Conservation (phyloP, 495 filamentous ascomycete species). For the Xylaria longipes region DNA sequence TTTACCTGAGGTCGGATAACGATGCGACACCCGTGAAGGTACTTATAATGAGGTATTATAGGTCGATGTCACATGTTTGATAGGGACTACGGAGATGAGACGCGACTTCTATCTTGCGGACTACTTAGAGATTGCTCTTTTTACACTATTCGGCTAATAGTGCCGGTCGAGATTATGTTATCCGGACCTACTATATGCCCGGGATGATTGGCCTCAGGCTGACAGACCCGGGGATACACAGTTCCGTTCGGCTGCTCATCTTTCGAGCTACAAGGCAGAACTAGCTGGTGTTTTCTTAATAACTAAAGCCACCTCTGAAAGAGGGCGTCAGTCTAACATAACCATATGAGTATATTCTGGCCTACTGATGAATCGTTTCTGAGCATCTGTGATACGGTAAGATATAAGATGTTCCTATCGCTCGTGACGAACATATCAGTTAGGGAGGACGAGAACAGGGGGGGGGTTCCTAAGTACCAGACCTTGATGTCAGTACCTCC, state of each 20-base stretch:
- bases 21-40: background rate
- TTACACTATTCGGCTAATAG: background rate
- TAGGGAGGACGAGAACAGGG: background rate
- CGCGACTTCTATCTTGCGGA: background rate
- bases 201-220: background rate
- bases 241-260: background rate
- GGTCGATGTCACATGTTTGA: constrained; percentile 5
- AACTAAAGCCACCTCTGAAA: background rate
- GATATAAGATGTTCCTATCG: background rate
- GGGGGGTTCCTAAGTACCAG: background rate
- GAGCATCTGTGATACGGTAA: background rate
- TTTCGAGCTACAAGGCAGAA: background rate
- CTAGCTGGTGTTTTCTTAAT: background rate
- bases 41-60: background rate
- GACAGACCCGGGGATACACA: background rate
- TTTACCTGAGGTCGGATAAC: background rate
- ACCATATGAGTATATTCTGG: background rate
- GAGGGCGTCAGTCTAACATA: background rate
- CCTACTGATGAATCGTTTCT: background rate
- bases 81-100: background rate
- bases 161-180: background rate
- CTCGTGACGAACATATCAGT: background rate
- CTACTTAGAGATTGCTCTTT: background rate
- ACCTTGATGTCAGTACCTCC: background rate
- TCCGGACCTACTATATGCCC: background rate